A percentile compares a stretch with the other conserved stretches of the same genome.
Evolutionary conservation across 2,329 filamentous ascomycete genomes (phyloP).

Genomic region (Penicillium sp.): DNA sequence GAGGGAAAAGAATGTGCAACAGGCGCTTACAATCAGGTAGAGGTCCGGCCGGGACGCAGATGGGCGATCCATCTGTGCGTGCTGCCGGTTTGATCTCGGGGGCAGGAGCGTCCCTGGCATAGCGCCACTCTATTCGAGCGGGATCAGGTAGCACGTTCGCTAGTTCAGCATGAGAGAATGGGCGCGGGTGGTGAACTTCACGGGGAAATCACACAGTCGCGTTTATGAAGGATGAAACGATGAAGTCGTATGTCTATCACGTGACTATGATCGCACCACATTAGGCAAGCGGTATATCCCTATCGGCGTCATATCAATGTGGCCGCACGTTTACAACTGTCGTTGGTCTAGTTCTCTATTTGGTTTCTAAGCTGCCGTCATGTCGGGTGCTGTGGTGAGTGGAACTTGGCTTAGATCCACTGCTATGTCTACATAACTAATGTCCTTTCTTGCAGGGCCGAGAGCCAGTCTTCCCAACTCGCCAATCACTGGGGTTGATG

Average conservation of each 20-base stretch:
- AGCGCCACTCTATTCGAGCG: constrained; percentile 43
- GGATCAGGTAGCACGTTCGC: constrained; percentile 35
- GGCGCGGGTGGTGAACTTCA: constrained; percentile 22
- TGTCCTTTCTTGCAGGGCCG: constrained; percentile 63
- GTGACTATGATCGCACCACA: constrained; percentile 16
- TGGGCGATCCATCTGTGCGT: constrained; percentile 45
- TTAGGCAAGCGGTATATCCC: constrained; percentile 25
- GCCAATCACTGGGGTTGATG: constrained; percentile 95
- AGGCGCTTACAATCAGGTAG: constrained; percentile 45
- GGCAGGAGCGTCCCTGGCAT: constrained; percentile 53
- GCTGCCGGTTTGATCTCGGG: constrained; percentile 45
- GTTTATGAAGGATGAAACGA: constrained; percentile 24
- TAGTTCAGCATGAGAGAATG: constrained; percentile 23
- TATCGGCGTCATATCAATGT: constrained; percentile 34
- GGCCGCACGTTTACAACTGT: constrained; percentile 15
- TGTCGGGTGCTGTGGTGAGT: constrained; percentile 38
- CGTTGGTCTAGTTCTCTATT: constrained; percentile 13
- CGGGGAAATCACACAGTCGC: constrained; percentile 25
- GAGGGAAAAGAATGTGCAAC: background rate
- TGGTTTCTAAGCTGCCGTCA: constrained; percentile 19
- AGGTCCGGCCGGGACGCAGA: constrained; percentile 44
- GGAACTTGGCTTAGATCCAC: background rate
- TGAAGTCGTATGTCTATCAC: constrained; percentile 27
- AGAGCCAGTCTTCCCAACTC: constrained; percentile 95
- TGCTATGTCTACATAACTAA: background rate